Evolutionary conservation across 352 stramenopile species (phyloP).

Genomic region (Bremia lactucae): DNA sequence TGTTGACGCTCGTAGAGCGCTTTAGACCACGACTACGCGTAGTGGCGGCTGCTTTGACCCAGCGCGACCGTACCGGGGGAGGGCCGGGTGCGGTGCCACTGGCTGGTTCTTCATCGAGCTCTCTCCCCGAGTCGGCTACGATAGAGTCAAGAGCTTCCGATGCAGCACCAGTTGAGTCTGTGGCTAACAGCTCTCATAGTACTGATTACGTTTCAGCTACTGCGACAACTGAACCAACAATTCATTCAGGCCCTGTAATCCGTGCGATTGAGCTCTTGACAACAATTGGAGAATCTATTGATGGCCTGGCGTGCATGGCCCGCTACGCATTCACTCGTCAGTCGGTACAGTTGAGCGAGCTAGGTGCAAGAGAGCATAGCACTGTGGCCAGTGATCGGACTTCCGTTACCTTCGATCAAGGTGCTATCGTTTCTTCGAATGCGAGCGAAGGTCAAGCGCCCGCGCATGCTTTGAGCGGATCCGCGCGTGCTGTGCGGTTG

Average conservation of each 20-base stretch:
- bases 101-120: not conserved
- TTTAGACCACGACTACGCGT: slow-evolving; percentile 40
- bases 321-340: slow-evolving; percentile 44
- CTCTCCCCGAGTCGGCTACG: not conserved
- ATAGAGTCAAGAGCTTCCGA: not conserved
- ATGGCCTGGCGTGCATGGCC: slow-evolving; percentile 35
- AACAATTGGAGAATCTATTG: slow-evolving; percentile 38
- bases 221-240: not conserved
- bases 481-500: not conserved
- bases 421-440: not conserved
- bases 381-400: slow-evolving; percentile 2
- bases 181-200: not conserved
- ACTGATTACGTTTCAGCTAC: not conserved
- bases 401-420: slow-evolving; percentile 1
- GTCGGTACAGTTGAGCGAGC: slow-evolving; percentile 17
- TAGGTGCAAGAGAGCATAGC: slow-evolving; percentile 8
- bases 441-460: not conserved
- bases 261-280: slow-evolving; percentile 45
- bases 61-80: slow-evolving; percentile 22
- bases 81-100: not conserved
- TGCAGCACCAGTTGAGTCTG: not conserved
- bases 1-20: slow-evolving; percentile 32
- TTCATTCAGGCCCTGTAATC: slow-evolving; percentile 20
- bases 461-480: slow-evolving; percentile 3
- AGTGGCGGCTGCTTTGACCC: slow-evolving; percentile 30